Evolutionary conservation across 371 early-diverging fungal species (phyloP).

Genomic region (Catenaria anguillulae): DNA sequence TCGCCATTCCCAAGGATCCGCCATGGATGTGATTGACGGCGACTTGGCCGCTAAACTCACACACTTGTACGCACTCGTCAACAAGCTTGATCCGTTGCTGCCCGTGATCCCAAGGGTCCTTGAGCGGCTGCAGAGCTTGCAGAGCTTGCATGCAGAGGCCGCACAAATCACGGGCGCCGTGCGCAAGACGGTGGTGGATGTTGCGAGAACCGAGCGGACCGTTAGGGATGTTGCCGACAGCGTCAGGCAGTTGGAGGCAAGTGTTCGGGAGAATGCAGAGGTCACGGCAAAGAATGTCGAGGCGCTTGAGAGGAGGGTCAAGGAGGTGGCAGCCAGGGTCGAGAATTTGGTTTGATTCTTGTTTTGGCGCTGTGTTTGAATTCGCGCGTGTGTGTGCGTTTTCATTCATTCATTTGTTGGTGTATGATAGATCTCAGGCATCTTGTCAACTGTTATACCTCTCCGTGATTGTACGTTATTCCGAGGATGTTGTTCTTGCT

Average conservation of each 20-base stretch:
- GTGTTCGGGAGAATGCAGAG: not conserved
- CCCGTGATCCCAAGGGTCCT: conserved; percentile 63
- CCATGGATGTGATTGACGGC: conserved; percentile 23
- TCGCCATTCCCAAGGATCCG: conserved; percentile 45
- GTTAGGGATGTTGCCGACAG: not conserved
- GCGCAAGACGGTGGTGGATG: conserved; percentile 31
- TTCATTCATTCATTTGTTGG: no score
- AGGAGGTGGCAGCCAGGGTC: no score
- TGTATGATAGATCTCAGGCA: no score
- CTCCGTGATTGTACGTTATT: no score
- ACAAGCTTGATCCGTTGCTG: conserved; percentile 60
- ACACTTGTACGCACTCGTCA: conserved; percentile 50
- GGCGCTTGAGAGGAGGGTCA: conserved; percentile 1
- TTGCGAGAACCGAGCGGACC: not conserved
- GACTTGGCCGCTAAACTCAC: conserved; percentile 36
- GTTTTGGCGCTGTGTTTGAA: no score
- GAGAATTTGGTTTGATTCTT: no score
- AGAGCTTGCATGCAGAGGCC: conserved; percentile 65
- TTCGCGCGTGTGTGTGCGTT: no score
- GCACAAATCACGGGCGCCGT: conserved; percentile 59
- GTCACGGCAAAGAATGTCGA: not conserved
- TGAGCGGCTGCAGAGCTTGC: conserved; percentile 59
- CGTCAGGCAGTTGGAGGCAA: not conserved
- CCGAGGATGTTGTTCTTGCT: no score
- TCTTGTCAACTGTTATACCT: no score